Conservation (phyloP, 2,329 filamentous ascomycete genomes). For the Penicillium sp. region DNA sequence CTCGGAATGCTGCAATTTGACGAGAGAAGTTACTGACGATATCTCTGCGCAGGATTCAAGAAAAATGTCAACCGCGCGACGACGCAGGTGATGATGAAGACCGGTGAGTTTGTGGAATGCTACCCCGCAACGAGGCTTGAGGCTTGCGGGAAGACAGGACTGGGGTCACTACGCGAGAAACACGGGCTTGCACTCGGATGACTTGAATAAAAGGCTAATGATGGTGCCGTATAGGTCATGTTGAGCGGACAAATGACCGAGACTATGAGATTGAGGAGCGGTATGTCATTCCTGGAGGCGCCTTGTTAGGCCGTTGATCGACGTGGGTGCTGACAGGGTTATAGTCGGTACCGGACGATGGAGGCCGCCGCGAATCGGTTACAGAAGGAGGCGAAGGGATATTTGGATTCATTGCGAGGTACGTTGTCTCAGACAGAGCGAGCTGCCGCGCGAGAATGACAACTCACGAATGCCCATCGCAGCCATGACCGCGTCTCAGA, state of each 20-base stretch:
- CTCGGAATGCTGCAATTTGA: not conserved
- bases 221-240: conserved; percentile 66
- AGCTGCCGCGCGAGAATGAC: not conserved
- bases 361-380: conserved; percentile 88
- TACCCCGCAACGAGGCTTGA: conserved; percentile 24
- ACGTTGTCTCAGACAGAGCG: conserved; percentile 21
- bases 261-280: conserved; percentile 98
- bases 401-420: conserved; percentile 93
- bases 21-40: not conserved
- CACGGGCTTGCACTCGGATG: not conserved
- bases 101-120: conserved; percentile 58
- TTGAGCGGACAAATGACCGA: conserved; percentile 97
- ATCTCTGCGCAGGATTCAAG: conserved; percentile 71
- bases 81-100: conserved; percentile 99
- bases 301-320: not conserved
- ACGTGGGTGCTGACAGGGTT: conserved; percentile 13
- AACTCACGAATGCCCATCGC: conserved; percentile 6
- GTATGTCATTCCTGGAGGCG: conserved; percentile 49
- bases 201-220: conserved; percentile 6
- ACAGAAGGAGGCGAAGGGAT: conserved; percentile 98
- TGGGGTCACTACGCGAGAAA: not conserved
- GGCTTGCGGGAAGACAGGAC: conserved; percentile 8
- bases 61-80: conserved; percentile 98
- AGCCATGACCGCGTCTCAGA: conserved; percentile 99
- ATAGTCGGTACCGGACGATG: conserved; percentile 93